phyloP scores from a whole-genome alignment of 345 rosid species.

The Excoecaria cochinchinensis region DNA sequence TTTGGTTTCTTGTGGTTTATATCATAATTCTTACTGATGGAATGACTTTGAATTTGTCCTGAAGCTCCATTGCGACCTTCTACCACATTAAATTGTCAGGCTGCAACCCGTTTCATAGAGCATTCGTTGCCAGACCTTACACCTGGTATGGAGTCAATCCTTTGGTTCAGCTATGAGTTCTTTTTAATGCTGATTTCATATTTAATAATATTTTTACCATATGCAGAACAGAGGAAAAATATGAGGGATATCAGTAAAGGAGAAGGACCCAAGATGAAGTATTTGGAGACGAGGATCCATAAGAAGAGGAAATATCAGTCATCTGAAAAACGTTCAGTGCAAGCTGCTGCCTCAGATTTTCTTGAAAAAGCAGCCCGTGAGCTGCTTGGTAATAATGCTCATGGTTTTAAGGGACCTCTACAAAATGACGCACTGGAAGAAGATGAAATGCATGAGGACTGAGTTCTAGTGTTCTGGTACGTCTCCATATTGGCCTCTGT shows the following conservation, averaged over 20 bases:
- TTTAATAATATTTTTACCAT: slow-evolving; percentile 10
- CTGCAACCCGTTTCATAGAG: slow-evolving; percentile 83
- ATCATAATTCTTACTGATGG: slow-evolving; percentile 1
- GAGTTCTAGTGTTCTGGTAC: slow-evolving; percentile 18
- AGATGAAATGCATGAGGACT: slow-evolving; percentile 32
- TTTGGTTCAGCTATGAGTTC: neutral
- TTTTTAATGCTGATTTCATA: slow-evolving; percentile 7
- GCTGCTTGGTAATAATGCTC: slow-evolving; percentile 56
- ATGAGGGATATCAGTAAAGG: slow-evolving; percentile 70
- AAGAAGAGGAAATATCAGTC: slow-evolving; percentile 80
- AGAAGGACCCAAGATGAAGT: slow-evolving; percentile 51
- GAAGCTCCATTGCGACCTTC: slow-evolving; percentile 78
- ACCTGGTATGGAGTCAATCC: slow-evolving; percentile 46
- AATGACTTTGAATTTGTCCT: slow-evolving; percentile 19
- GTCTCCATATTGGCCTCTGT: neutral
- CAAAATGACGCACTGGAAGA: slow-evolving; percentile 34
- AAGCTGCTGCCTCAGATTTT: slow-evolving; percentile 76
- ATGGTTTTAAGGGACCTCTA: slow-evolving; percentile 71
- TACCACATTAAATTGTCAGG: slow-evolving; percentile 70
- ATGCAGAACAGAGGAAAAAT: slow-evolving; percentile 65
- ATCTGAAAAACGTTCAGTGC: slow-evolving; percentile 55
- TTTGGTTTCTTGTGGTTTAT: slow-evolving; percentile 1
- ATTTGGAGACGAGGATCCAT: slow-evolving; percentile 36
- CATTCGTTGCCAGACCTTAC: slow-evolving; percentile 91
- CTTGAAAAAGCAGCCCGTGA: slow-evolving; percentile 90